Evolutionary conservation across 371 early-diverging fungal species (phyloP), one percentile per base, ranked within the genome.

Genomic region (Mucor indicus): DNA sequence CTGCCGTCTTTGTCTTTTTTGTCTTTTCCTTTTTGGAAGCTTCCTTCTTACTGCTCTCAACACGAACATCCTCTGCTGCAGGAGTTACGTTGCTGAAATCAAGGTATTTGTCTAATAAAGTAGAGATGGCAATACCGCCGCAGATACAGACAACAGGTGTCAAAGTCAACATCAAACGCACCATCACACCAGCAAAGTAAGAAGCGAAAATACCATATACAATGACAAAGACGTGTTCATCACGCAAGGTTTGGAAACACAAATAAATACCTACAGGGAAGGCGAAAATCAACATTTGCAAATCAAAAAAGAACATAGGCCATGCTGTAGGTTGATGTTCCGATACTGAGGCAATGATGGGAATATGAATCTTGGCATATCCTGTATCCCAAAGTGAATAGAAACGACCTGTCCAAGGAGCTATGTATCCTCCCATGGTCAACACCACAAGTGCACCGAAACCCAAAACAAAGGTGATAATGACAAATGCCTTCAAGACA

Each of bases 171-270:
- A 99, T 95, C 50, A 99, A 75, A 50, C 99, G 95, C 15, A 99
- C 96, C 99, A 99, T 99, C 54, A 99, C 98, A 49, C 98, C 95
- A n/a, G 98, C 95, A 82, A 99, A 99, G 79, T 99, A 99, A 9
- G 96, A 88, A 10, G 95, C 97, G 67, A 92, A 90, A 29, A 94
- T 75, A 20, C 90, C 80, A 67, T 98, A 99, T 0, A 99, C 76
- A 48, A 98, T 92, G 44, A 98, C 85, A 71, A 99, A 99, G 17
- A 98, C 92, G 55, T 97, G 97, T 64, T 94, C 95, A 59, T 99
- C 98, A 29, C 83, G 79, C 21, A 95, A 74, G 53, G 87, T 80
- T 52, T 81, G 81, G 86, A 98, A 97, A 72, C 94, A 93, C 51
- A 98, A 83, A 72, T 93, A 99, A 30, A 98, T 80, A 20, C 98